Base-by-base conservation (phyloP, 2,329 filamentous ascomycete genomes). In the Aspergillus sojae region DNA sequence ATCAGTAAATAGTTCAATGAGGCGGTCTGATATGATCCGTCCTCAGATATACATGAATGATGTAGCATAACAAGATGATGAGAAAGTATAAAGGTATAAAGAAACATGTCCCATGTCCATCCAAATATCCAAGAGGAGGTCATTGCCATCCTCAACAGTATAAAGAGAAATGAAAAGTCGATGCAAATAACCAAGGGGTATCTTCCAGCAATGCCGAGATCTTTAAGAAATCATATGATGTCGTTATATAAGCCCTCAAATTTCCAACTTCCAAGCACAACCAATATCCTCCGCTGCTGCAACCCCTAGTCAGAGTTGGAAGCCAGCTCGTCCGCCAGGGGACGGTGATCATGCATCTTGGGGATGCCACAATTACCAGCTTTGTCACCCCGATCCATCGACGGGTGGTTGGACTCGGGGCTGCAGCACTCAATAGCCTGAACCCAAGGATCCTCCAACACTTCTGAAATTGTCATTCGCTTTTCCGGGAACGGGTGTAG, bases 391-490 rank as follows among this genome's bases (percentile, higher is more conserved):
- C 21, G 30, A 39, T 5, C 3, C 4, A 14, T 10, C 3, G 52
- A 39, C 28, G 36, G 26, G 30, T 23, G 30, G 52, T 11, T n/a
- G 16, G n/a, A 21, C 11, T 26, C 91, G 5, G 88, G 79, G 70
- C 92, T 89, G 75, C 92, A 96, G 79, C 92, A 95, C 70, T 94
- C 91, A 46, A 93, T 86, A 58, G 84, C 86, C 79, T 87, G 90
- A 71, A 95, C 81, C 84, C 88, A 93, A n/a, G 89, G 83, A 70
- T 91, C 87, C 65, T 85, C 87, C 60, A 93, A 79, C 1, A 92
- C 88, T 1, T 92, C 86, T 7, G 84, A 79, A 57, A 95, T 91
- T 32, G 84, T 86, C 68, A 90, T 88, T 48, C 93, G 90, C 74
- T 88, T 88, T 9, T 80, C 77, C 0, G 93, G 92, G 68, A 93